These are phyloP conservation scores for Petrea volubilis DNA, from an alignment of 257 asterid species.

Conservation along the genomic window DNA sequence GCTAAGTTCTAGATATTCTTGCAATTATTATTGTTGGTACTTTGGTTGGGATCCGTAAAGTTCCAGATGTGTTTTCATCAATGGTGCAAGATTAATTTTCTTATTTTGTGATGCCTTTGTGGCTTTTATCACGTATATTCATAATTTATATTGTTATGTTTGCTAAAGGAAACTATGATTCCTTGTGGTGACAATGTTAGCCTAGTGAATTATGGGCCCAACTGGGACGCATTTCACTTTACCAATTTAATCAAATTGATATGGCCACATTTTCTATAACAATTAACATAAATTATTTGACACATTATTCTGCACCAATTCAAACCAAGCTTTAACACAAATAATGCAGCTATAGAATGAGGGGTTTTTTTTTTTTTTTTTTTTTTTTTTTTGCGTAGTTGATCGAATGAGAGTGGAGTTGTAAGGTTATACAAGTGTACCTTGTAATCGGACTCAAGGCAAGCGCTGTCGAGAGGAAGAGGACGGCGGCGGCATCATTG, in stretches of 20 bases:
- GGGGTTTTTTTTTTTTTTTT: constrained; percentile 33
- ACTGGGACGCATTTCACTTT: neutral
- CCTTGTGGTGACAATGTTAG: too few species aligned
- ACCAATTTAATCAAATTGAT: neutral
- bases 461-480: constrained; percentile 37
- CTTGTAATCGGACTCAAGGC: constrained; percentile 55
- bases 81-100: too few species aligned
- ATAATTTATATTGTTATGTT: too few species aligned
- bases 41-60: too few species aligned
- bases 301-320: neutral
- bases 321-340: neutral
- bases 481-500: constrained; percentile 26
- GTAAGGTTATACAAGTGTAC: constrained; percentile 18
- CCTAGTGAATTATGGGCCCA: too few species aligned
- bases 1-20: too few species aligned
- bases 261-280: neutral
- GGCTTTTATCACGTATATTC: too few species aligned
- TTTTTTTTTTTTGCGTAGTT: neutral
- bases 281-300: neutral
- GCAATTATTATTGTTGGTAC: too few species aligned
- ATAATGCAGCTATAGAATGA: constrained; percentile 24
- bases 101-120: too few species aligned
- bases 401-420: constrained; percentile 9
- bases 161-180: too few species aligned
- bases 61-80: too few species aligned